These are phyloP conservation scores for Penicillium egyptiacum DNA, from an alignment of 495 filamentous ascomycete species.

Conservation along the genomic window DNA sequence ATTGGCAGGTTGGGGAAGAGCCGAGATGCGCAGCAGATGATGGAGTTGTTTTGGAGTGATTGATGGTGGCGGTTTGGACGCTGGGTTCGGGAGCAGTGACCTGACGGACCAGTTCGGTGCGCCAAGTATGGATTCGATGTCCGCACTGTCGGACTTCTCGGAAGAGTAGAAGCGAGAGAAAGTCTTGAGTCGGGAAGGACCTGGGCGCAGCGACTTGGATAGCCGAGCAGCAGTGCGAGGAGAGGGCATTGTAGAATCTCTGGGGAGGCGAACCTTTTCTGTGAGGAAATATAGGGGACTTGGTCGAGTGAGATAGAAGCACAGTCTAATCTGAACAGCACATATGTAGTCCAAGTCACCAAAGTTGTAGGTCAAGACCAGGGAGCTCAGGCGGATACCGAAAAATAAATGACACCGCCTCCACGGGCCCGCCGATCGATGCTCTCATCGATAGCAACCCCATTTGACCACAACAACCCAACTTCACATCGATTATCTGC, in stretches of 20 bases:
- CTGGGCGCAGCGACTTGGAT: constrained; percentile 15
- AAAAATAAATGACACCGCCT: constrained; percentile 27
- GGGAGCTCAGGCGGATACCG: constrained; percentile 15
- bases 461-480: constrained; percentile 13
- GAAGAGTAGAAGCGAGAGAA: constrained; percentile 32
- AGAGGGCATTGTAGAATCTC: constrained; percentile 13
- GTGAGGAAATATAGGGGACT: not conserved
- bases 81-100: constrained; percentile 62
- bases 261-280: not conserved
- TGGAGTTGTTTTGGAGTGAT: constrained; percentile 60
- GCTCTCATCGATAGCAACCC: constrained; percentile 25
- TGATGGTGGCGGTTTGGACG: constrained; percentile 30
- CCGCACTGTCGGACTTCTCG: constrained; percentile 18
- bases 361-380: not conserved
- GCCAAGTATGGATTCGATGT: constrained; percentile 60
- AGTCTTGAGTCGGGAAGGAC: constrained; percentile 7
- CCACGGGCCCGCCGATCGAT: constrained; percentile 28
- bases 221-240: constrained; percentile 25
- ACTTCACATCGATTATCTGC: constrained; percentile 9
- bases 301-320: not conserved
- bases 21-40: constrained; percentile 88
- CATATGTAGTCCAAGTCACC: not conserved
- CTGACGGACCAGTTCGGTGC: constrained; percentile 83
- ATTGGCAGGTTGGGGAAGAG: constrained; percentile 70
- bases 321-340: not conserved